Conservation (phyloP, 192 early-diverging fungal species). For the Coemansia furcata region DNA sequence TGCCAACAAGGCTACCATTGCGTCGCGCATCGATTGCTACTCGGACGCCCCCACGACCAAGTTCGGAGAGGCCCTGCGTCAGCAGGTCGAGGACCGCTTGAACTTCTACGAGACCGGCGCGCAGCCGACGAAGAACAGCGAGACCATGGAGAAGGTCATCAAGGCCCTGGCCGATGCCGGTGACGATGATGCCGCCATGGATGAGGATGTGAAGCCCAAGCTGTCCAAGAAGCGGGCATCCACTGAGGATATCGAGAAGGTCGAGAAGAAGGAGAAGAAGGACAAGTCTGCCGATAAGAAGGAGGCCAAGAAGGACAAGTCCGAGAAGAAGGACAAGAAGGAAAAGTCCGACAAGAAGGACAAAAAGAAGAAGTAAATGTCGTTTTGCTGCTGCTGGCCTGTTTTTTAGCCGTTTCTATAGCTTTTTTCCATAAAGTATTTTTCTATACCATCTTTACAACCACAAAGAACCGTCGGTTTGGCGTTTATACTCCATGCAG, state of each 20-base stretch:
- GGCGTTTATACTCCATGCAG: too few relatives aligned
- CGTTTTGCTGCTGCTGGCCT: too few relatives aligned
- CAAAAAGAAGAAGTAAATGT: constrained; percentile 50
- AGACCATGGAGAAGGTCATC: constrained; percentile 88
- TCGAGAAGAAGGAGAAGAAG: constrained; percentile 28
- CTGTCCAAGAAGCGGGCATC: constrained; percentile 52
- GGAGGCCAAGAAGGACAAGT: constrained; percentile 57
- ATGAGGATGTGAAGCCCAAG: constrained; percentile 33
- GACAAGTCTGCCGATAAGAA: constrained; percentile 26
- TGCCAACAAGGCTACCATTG: constrained; percentile 98
- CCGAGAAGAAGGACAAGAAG: constrained; percentile 60
- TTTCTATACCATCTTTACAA: neutral
- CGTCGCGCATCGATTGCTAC: constrained; percentile 97
- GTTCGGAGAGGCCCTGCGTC: constrained; percentile 89
- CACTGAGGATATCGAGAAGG: constrained; percentile 36
- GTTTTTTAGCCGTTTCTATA: constrained; percentile 4
- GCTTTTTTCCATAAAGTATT: neutral
- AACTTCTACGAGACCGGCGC: constrained; percentile 91
- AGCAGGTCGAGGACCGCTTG: constrained; percentile 96
- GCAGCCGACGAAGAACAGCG: constrained; percentile 84
- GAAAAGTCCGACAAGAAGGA: constrained; percentile 60
- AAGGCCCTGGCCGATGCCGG: constrained; percentile 64
- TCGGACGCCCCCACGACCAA: constrained; percentile 79
- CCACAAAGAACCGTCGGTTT: too few relatives aligned
- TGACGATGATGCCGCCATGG: constrained; percentile 57